Evolutionary conservation across 2,329 filamentous ascomycete species (phyloP).

Genomic region (Xylariales sp.): DNA sequence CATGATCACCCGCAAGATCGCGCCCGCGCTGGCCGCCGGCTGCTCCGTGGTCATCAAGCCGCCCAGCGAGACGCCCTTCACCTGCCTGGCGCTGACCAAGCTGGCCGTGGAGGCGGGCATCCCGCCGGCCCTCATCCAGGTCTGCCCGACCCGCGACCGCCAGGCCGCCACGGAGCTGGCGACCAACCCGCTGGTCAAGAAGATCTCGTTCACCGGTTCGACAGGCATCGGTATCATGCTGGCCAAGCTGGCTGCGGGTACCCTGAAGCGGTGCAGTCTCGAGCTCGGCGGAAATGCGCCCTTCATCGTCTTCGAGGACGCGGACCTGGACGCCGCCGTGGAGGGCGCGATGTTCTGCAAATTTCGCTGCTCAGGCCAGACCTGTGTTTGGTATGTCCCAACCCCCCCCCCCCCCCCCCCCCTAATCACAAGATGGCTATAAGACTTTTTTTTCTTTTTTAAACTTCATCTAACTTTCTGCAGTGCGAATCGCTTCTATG

Average conservation of each 20-base stretch:
- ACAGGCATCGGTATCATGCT: constrained; percentile 66
- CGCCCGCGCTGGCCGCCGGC: constrained; percentile 83
- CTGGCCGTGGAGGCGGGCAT: constrained; percentile 83
- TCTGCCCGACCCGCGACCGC: constrained; percentile 69
- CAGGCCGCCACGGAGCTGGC: constrained; percentile 75
- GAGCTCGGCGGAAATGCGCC: constrained; percentile 94
- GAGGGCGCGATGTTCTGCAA: constrained; percentile 79
- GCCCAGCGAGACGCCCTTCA: constrained; percentile 88
- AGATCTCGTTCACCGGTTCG: constrained; percentile 90
- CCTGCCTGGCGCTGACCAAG: constrained; percentile 81
- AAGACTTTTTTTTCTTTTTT: too few species aligned
- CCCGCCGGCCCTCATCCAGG: constrained; percentile 84
- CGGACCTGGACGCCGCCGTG: constrained; percentile 81
- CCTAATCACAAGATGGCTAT: too few species aligned
- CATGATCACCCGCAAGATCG: constrained; percentile 69
- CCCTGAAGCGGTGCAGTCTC: constrained; percentile 78
- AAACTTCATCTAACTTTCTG: not conserved
- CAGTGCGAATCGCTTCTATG: constrained; percentile 71
- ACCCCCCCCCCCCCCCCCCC: too few species aligned
- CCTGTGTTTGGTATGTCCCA: constrained; percentile 85
- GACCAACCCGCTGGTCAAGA: constrained; percentile 71
- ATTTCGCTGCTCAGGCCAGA: constrained; percentile 93
- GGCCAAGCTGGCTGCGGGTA: constrained; percentile 83
- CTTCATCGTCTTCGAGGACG: constrained; percentile 95
- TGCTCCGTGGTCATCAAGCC: constrained; percentile 93